These are phyloP conservation scores for Boletus rubropictus DNA, from an alignment of 768 basidiomycete species.

Conservation along the genomic window DNA sequence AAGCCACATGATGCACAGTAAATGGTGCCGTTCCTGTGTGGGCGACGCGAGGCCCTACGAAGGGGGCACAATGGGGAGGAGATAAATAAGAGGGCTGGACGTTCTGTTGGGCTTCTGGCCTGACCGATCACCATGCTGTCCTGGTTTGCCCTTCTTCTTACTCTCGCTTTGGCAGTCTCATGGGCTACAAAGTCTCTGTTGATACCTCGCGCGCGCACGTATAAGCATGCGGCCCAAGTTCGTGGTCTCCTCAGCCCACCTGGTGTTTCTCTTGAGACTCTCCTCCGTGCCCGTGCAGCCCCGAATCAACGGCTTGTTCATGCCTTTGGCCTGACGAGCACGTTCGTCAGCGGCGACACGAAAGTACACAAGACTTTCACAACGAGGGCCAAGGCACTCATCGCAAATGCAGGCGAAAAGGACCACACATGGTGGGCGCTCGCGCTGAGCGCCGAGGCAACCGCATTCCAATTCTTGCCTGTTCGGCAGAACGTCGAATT, in stretches of 20 bases:
- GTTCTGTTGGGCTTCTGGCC: not conserved
- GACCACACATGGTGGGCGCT: constrained; percentile 13
- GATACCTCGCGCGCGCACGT: constrained; percentile 1
- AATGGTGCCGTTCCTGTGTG: not conserved
- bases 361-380: constrained; percentile 28
- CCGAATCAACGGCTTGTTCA: constrained; percentile 23
- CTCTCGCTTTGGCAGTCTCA: not conserved
- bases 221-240: constrained; percentile 7
- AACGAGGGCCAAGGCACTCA: constrained; percentile 18
- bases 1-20: not conserved
- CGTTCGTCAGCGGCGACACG: constrained; percentile 43
- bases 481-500: constrained; percentile 19
- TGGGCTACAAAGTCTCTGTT: not conserved
- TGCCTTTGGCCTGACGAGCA: constrained; percentile 37
- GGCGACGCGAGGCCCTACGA: not conserved
- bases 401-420: constrained; percentile 7
- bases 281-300: constrained; percentile 17
- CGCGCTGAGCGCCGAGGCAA: constrained; percentile 10
- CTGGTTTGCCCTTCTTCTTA: not conserved
- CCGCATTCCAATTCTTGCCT: constrained; percentile 13
- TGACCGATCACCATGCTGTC: constrained; percentile 1
- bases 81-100: constrained; percentile 10
- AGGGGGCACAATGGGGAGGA: not conserved
- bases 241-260: constrained; percentile 16
- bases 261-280: not conserved